Conservation (phyloP, 177 flowering plant species). For the Vitis hybrid region DNA sequence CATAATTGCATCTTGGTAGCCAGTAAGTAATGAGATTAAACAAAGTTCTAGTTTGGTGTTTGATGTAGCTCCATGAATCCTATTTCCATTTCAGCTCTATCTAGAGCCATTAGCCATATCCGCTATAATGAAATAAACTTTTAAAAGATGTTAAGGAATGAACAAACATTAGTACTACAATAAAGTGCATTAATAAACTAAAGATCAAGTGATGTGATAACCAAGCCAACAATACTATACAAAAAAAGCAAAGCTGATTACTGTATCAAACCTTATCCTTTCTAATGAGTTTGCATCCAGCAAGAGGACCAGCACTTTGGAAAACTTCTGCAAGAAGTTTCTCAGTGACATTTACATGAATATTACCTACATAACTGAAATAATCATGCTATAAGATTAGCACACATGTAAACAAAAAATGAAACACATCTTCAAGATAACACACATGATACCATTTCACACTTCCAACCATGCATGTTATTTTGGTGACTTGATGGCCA, state of each 20-base stretch:
- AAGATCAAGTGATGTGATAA: too few species aligned
- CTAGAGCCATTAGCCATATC: too few species aligned
- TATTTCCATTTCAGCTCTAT: too few species aligned
- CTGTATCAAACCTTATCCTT: slow-evolving; percentile 22
- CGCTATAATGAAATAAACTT: too few species aligned
- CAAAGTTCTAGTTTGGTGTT: too few species aligned
- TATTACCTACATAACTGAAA: slow-evolving; percentile 19
- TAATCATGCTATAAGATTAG: background rate
- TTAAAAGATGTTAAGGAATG: too few species aligned
- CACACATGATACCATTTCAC: background rate
- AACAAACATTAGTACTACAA: too few species aligned
- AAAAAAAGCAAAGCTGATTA: background rate
- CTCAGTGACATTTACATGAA: slow-evolving; percentile 19
- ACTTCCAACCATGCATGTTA: background rate
- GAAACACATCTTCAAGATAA: background rate
- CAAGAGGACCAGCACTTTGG: slow-evolving; percentile 19
- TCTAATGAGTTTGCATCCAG: slow-evolving; percentile 24
- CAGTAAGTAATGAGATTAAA: too few species aligned
- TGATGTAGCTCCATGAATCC: too few species aligned
- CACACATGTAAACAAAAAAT: background rate
- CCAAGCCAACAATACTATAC: too few species aligned
- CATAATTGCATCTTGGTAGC: too few species aligned
- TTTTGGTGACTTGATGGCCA: background rate
- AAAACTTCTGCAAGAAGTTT: slow-evolving; percentile 18
- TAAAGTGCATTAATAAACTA: too few species aligned